Conservation (phyloP, 305 asterid species). For the Lippia alba region DNA sequence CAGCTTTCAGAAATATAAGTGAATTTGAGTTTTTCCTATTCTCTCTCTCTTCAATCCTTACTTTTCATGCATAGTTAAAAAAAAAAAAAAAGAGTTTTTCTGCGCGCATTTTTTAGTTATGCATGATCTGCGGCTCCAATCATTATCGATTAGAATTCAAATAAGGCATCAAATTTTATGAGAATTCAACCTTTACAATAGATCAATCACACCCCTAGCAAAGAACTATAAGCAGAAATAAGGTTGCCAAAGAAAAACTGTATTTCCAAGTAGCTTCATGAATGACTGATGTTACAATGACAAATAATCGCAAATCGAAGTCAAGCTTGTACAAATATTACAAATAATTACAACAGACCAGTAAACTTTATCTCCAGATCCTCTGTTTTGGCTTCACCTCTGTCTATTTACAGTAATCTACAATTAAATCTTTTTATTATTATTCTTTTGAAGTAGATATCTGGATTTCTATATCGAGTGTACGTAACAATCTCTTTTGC, state of each 20-base stretch:
- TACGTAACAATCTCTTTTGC: not conserved
- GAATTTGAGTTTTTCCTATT: too few species aligned
- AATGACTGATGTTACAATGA: not conserved
- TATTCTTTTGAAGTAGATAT: too few species aligned
- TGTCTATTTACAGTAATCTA: not conserved
- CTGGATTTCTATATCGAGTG: not conserved
- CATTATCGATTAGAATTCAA: too few species aligned
- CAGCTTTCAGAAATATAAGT: too few species aligned
- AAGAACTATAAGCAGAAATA: too few species aligned
- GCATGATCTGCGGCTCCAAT: too few species aligned
- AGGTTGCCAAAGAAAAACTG: not conserved
- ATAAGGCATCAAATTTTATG: not conserved
- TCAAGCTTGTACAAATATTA: not conserved
- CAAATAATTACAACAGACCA: not conserved
- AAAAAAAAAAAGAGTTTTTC: too few species aligned
- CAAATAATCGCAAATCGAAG: not conserved
- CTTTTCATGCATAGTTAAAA: too few species aligned
- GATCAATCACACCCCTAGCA: not conserved
- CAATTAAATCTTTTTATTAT: too few species aligned
- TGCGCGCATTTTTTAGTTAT: too few species aligned
- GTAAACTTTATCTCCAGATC: not conserved
- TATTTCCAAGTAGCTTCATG: not conserved
- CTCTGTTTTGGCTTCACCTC: not conserved
- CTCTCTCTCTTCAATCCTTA: too few species aligned
- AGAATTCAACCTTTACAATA: not conserved